These are phyloP conservation scores for Gliomastix tumulicola DNA, from an alignment of 2,329 filamentous ascomycete species.

Conservation along the genomic window DNA sequence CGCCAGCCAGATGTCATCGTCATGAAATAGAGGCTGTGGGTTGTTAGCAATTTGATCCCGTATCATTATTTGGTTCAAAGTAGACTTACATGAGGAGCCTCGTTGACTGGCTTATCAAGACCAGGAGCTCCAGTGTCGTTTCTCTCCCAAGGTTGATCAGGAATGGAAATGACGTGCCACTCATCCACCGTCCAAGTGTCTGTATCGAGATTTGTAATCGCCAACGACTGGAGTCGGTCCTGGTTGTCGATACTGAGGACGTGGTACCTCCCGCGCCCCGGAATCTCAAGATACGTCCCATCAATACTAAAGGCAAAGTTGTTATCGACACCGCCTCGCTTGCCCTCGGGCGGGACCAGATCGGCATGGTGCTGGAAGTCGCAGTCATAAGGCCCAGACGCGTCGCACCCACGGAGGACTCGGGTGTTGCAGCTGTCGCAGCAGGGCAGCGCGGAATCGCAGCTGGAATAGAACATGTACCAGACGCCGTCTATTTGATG, in stretches of 20 bases:
- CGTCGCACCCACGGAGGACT: not conserved
- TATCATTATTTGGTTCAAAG: too few species aligned
- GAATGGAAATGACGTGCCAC: conserved; percentile 36
- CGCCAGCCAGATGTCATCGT: conserved; percentile 41
- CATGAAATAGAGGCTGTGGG: conserved; percentile 38
- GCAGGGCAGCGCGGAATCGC: conserved; percentile 19
- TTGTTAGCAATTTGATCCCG: too few species aligned
- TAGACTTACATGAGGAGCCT: not conserved
- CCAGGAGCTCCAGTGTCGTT: too few species aligned
- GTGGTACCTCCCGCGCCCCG: conserved; percentile 42
- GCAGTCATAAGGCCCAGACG: not conserved
- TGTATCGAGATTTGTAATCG: not conserved
- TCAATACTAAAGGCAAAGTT: not conserved
- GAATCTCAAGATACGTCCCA: conserved; percentile 17
- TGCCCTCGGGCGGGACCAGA: not conserved
- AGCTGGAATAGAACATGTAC: conserved; percentile 46
- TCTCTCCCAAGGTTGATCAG: conserved; percentile 42
- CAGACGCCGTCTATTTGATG: conserved; percentile 40
- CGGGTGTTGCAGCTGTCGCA: conserved; percentile 27
- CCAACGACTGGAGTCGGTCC: not conserved
- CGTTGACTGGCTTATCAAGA: too few species aligned
- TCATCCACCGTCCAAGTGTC: conserved; percentile 26
- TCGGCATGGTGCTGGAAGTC: not conserved
- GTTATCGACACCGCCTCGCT: not conserved
- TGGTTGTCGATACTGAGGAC: conserved; percentile 19